Evolutionary conservation across 495 filamentous ascomycete species (phyloP), one percentile per base, ranked within the genome.

Genomic region (Penicillium coprophilum): DNA sequence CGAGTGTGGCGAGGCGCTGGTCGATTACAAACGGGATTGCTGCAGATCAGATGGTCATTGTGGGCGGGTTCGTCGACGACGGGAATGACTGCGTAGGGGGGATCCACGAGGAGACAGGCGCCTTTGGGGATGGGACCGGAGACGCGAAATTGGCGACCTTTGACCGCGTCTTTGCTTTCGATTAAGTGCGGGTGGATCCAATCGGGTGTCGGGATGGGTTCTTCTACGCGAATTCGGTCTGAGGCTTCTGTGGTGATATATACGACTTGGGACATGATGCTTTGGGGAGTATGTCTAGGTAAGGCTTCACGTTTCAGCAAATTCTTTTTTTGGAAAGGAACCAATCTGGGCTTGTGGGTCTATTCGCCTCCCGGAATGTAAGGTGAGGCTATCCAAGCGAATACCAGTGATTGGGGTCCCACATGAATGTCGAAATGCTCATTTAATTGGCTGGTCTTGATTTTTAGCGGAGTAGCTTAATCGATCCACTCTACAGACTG

Each of bases 181-280:
- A 62, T 56, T 43, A 76, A 56, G 46, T 70, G 52, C 6, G 71
- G 67, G 58, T 76, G 71, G 60, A 76, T 65, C 71, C 68, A 74
- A 50, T 59, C 28, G 17, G 58, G 56, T 7, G 38, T 61, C 28
- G 31, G 17, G 47, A 55, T 54, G n/a, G n/a, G n/a, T 41, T 31
- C 38, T 17, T 60, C 43, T 64, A 64, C 47, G 17, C 30, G 30
- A 47, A 32, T 51, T 39, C 48, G 46, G 24, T 47, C 20, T 15
- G 45, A 38, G n/a, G 44, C 43, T 41, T 68, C 60, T 6, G 60
- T 50, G 1, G 59, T 63, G 40, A 63, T 58, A 50, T 65, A 63
- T 61, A 68, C 60, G 27, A 65, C 40, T 31, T 65, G 40, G 12
- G 65, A 65, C 65, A 68, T 68, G 61, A 44, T 46, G 57, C 52